Evolutionary conservation across 208 protist species (phyloP).

Genomic region (Acanthamoeba lenticulata): DNA sequence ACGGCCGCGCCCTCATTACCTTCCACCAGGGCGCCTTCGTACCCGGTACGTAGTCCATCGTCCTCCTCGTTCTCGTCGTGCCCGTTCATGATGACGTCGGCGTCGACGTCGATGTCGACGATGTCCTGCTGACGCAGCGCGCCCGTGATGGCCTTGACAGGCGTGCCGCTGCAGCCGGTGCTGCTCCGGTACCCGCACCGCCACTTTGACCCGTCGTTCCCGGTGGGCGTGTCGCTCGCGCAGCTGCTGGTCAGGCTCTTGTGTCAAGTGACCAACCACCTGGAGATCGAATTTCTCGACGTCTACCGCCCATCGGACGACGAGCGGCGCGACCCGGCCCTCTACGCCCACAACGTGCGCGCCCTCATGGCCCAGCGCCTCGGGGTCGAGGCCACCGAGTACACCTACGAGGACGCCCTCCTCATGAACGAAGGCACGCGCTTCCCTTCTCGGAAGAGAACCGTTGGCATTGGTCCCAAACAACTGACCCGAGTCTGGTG

Average conservation of each 20-base stretch:
- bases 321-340: neutral
- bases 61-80: neutral
- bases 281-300: slow-evolving; percentile 11
- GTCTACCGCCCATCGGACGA: slow-evolving; percentile 13
- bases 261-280: neutral
- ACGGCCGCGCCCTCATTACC: slow-evolving; percentile 47
- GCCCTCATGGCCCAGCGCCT: neutral
- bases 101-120: neutral
- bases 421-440: neutral
- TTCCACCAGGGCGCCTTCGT: slow-evolving; percentile 58
- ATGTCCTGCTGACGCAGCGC: neutral
- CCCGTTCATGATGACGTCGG: neutral
- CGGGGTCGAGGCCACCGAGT: neutral
- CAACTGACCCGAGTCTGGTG: too few species aligned
- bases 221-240: neutral
- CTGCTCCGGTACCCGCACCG: neutral
- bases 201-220: slow-evolving; percentile 49
- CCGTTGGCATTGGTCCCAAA: neutral
- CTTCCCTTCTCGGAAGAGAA: neutral
- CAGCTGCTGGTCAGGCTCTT: neutral
- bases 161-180: slow-evolving; percentile 44
- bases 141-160: neutral
- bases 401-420: slow-evolving; percentile 11
- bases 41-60: neutral
- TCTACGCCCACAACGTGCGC: slow-evolving; percentile 5